A percentile compares a stretch with the other conserved stretches of the same genome.
Conservation (phyloP, 257 asterid genomes). For the Misopates orontium region DNA sequence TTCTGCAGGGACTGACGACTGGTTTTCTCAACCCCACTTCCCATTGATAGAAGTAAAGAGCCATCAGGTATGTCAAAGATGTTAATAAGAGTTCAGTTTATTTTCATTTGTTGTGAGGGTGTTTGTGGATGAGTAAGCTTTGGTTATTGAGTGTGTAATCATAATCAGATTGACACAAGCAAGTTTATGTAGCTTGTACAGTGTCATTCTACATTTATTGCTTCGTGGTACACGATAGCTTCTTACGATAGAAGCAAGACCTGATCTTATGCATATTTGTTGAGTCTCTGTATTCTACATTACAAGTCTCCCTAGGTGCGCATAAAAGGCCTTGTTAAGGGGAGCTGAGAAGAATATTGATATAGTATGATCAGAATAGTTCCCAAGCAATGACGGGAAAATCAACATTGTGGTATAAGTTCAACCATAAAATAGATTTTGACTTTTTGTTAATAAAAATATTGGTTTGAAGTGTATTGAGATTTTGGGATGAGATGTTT, state of each 20-base stretch:
- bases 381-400: no score
- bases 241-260: neutral
- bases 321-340: no score
- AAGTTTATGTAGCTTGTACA: neutral
- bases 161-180: neutral
- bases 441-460: no score
- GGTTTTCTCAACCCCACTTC: constrained; percentile 43
- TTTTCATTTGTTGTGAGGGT: constrained; percentile 5
- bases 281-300: neutral
- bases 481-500: no score
- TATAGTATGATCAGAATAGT: no score
- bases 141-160: neutral
- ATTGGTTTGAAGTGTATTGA: no score
- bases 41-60: constrained; percentile 48
- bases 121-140: constrained; percentile 4
- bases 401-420: no score
- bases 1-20: constrained; percentile 37
- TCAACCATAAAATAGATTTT: no score
- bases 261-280: neutral
- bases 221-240: neutral
- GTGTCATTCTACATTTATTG: neutral
- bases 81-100: neutral
- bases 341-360: no score
- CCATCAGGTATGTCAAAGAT: constrained; percentile 36
- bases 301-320: no score